Evolutionary conservation across 257 asterid species (phyloP), one percentile per base, ranked within the genome.

Genomic region (Solanum pimpinellifolium): DNA sequence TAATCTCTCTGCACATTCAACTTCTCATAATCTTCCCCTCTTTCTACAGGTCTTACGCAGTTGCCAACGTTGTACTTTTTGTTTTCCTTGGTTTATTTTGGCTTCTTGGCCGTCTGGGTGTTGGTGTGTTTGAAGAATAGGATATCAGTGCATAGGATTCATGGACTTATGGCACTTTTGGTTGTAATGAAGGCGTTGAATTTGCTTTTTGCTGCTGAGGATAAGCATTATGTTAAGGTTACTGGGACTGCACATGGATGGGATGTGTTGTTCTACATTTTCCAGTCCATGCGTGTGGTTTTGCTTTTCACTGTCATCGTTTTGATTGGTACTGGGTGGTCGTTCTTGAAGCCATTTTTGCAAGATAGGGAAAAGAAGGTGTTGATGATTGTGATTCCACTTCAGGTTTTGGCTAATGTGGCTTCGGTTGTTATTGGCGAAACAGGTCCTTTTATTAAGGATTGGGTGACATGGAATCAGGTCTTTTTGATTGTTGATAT

Each of bases 241-340:
- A 95, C 98, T 0, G 99, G 99, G 87, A 96, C 98, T 59, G 97
- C 99, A 13, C 99, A 97, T 42, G 99, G 98, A 52, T 97, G 99
- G 99, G 98, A 97, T 92, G 98, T 95, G 80, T 87, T 96, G 96
- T 96, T 97, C 85, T 97, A 97, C 92, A 91, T 96, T 68, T 97
- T 97, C 88, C 99, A 95, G 95, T 94, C 93, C 69, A 91, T 97
- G 70, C 93, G 99, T 87, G 98, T 95, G 65, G 94, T 95, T 62
- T 89, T 96, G 92, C 89, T 96, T 93, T 96, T 95, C 77, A 96
- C 98, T 10, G 98, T 96, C 86, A 95, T 96, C 62, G 93, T 96
- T 74, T 86, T 95, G 93, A 93, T 96, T 52, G 99, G 99, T 7
- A 95, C 99, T 10, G 98, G 99, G 49, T 96, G 99, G 99, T 96